Evolutionary conservation across 306 rosid genomes (phyloP).

Genomic region (Lathyrus aphaca): DNA sequence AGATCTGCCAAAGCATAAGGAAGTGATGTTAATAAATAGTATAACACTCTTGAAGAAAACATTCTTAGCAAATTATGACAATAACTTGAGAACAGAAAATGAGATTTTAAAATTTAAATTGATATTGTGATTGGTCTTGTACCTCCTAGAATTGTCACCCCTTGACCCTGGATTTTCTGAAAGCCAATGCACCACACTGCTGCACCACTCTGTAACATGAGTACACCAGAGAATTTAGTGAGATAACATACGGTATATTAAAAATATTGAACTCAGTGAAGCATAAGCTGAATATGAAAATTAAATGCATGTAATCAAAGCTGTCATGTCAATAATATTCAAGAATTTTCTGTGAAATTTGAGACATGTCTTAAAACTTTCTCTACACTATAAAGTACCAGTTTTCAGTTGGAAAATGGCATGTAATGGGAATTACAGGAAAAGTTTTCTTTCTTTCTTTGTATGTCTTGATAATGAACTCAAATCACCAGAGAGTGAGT

Average conservation of each 20-base stretch:
- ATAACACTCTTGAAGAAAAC: slow-evolving; percentile 31
- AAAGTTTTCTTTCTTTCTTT: neutral
- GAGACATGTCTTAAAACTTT: slow-evolving; percentile 20
- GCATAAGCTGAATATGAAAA: neutral
- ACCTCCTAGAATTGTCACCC: slow-evolving; percentile 94
- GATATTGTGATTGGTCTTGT: slow-evolving; percentile 28
- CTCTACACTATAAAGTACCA: neutral
- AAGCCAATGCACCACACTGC: slow-evolving; percentile 94
- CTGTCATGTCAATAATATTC: neutral
- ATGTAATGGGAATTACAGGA: slow-evolving; percentile 14
- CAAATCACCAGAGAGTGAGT: neutral
- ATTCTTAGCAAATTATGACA: neutral
- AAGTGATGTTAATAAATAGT: slow-evolving; percentile 39
- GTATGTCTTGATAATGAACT: neutral
- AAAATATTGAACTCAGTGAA: slow-evolving; percentile 1
- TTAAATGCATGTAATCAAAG: slow-evolving; percentile 1
- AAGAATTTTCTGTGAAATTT: slow-evolving; percentile 16
- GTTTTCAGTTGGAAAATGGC: slow-evolving; percentile 29
- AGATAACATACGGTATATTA: slow-evolving; percentile 29
- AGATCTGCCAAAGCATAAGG: slow-evolving; percentile 66
- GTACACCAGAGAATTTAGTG: slow-evolving; percentile 31
- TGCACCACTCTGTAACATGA: slow-evolving; percentile 60
- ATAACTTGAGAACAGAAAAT: slow-evolving; percentile 15
- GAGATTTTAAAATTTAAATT: slow-evolving; percentile 13
- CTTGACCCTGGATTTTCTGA: slow-evolving; percentile 82